Evolutionary conservation across 208 protist genomes (phyloP).

Genomic region (Acanthamoeba culbertsoni): DNA sequence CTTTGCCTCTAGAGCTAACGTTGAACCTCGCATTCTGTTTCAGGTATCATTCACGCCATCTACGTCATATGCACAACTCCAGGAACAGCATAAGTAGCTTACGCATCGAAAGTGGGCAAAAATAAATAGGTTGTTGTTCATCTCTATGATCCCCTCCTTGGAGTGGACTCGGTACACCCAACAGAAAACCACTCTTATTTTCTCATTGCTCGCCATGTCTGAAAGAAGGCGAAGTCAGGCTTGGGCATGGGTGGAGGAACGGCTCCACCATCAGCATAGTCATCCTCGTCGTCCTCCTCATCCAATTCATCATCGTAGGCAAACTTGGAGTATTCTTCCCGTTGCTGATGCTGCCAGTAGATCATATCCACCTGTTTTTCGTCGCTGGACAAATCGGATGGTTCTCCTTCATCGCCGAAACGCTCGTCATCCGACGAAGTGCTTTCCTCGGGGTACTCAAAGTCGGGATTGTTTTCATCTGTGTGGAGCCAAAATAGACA

Average conservation of each 20-base stretch:
- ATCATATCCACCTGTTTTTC: neutral
- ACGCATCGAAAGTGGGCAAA: too few relatives aligned
- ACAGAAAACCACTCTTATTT: too few relatives aligned
- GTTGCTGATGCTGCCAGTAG: neutral
- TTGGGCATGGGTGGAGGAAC: neutral
- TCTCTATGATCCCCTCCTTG: neutral
- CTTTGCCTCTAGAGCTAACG: too few relatives aligned
- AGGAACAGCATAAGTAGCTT: too few relatives aligned
- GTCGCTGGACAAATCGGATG: neutral
- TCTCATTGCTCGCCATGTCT: neutral
- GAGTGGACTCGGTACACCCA: too few relatives aligned
- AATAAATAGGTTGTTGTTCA: neutral
- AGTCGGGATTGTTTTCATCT: slow-evolving; percentile 31
- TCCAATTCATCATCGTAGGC: neutral
- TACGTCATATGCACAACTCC: neutral
- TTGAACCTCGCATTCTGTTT: neutral
- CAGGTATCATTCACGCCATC: neutral
- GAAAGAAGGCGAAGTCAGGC: slow-evolving; percentile 24
- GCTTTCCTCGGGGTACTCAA: neutral
- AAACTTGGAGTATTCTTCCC: neutral
- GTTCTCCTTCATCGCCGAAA: neutral
- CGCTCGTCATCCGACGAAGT: neutral
- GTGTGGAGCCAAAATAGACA: neutral
- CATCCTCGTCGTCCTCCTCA: neutral
- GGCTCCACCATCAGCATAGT: neutral